phyloP scores from a whole-genome alignment of 2,329 filamentous ascomycete genomes.

The Beauveria caledonica region DNA sequence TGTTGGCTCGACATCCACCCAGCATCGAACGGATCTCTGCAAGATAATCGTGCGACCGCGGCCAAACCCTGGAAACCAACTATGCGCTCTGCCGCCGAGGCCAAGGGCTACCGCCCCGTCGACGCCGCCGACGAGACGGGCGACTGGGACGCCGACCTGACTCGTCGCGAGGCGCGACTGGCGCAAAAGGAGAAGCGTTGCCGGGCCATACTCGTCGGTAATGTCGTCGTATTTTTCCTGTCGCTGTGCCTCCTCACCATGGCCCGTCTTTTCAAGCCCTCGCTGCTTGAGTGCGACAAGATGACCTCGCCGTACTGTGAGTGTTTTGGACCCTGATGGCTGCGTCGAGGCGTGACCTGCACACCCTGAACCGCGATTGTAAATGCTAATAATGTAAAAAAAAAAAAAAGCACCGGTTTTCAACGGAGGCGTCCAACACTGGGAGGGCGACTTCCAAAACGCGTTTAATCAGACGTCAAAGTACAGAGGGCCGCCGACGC shows the following conservation, averaged over 20 bases:
- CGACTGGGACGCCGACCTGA: slow-evolving; percentile 4
- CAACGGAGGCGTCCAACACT: slow-evolving; percentile 4
- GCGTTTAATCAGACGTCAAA: slow-evolving; percentile 3
- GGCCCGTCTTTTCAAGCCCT: not conserved
- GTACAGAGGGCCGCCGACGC: slow-evolving; percentile 10
- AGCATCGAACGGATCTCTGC: too few species aligned
- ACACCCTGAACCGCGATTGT: not conserved
- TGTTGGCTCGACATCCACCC: too few species aligned
- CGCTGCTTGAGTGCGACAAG: slow-evolving; percentile 3
- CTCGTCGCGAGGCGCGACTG: slow-evolving; percentile 6
- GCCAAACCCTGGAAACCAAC: not conserved
- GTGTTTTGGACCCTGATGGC: not conserved
- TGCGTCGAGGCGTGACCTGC: not conserved
- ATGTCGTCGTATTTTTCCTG: not conserved
- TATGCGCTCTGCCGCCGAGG: not conserved
- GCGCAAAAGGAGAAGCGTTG: slow-evolving; percentile 3
- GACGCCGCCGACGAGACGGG: not conserved
- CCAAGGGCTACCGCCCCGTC: slow-evolving; percentile 8
- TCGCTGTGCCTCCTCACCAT: not conserved
- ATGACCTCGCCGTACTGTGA: slow-evolving; percentile 9
- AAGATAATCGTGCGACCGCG: too few species aligned
- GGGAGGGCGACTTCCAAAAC: slow-evolving; percentile 9
- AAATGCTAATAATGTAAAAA: not conserved
- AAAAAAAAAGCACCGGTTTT: slow-evolving; percentile 1
- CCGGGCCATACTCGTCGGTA: not conserved